Conservation (phyloP, 345 rosid genomes). For the Murraya koenigii region DNA sequence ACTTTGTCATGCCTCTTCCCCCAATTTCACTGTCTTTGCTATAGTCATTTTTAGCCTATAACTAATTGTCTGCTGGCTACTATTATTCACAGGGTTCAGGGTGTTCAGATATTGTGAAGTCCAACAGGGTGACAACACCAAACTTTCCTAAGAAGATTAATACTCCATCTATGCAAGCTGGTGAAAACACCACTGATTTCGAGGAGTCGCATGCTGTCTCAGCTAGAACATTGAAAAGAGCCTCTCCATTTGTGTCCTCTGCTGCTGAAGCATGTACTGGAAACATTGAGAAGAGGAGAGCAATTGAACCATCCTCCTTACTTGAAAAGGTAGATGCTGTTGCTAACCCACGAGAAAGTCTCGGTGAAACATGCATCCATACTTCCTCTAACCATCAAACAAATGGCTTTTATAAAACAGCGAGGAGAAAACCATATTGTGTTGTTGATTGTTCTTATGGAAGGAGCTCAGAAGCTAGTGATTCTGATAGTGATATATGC, state of each 20-base stretch:
- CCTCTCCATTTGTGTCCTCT: slow-evolving; percentile 32
- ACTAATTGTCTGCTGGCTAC: slow-evolving; percentile 23
- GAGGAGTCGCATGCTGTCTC: slow-evolving; percentile 38
- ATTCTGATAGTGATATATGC: slow-evolving; percentile 41
- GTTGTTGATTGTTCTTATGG: slow-evolving; percentile 22
- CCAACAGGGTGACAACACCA: slow-evolving; percentile 16
- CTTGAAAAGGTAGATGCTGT: slow-evolving; percentile 40
- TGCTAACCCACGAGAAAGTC: slow-evolving; percentile 39
- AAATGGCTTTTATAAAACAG: slow-evolving; percentile 33
- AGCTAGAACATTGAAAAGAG: slow-evolving; percentile 40
- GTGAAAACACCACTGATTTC: slow-evolving; percentile 18
- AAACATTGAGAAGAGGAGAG: slow-evolving; percentile 28
- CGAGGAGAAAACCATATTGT: slow-evolving; percentile 39
- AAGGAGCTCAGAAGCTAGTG: slow-evolving; percentile 25
- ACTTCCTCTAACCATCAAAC: slow-evolving; percentile 29
- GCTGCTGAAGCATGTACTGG: slow-evolving; percentile 33
- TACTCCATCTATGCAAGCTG: slow-evolving; percentile 4
- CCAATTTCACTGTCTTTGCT: background rate
- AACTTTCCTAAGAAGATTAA: slow-evolving; percentile 23
- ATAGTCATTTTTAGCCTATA: background rate
- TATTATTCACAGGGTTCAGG: slow-evolving; percentile 38
- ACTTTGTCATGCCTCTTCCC: background rate
- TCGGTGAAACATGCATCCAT: slow-evolving; percentile 34
- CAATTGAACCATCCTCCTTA: slow-evolving; percentile 19
- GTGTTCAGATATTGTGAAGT: slow-evolving; percentile 35